Percentiles rank a stretch among this genome's conserved stretches.
Conservation (phyloP, 208 protist genomes). For the Phytomonas francai region DNA sequence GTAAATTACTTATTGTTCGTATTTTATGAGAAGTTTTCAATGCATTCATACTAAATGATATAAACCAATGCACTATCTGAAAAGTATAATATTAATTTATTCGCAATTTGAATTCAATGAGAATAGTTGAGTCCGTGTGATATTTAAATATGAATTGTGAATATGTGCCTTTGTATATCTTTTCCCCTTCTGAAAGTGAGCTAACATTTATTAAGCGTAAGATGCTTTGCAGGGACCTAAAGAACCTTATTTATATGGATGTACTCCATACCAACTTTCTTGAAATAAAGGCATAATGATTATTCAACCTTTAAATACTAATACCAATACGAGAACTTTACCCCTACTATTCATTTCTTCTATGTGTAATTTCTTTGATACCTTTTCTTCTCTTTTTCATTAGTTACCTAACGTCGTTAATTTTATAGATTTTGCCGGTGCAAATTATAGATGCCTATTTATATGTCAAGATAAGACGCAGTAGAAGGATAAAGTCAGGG, state of each 20-base stretch:
- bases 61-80: not conserved
- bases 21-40: slow-evolving; percentile 14
- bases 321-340: not conserved
- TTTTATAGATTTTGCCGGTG: not conserved
- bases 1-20: slow-evolving; percentile 6
- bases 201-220: not conserved
- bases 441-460: not conserved
- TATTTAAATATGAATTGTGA: not conserved
- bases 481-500: not conserved
- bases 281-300: not conserved
- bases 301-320: not conserved
- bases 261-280: not conserved
- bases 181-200: not conserved
- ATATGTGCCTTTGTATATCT: not conserved
- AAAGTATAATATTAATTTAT: slow-evolving; percentile 6
- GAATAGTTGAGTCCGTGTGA: not conserved
- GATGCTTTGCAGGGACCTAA: not conserved
- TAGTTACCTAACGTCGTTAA: not conserved
- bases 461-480: not conserved
- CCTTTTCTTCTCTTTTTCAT: not conserved
- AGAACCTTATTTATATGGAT: not conserved
- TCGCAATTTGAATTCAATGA: not conserved
- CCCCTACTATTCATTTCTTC: not conserved
- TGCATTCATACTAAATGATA: slow-evolving; percentile 12
- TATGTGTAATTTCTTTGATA: not conserved